These are phyloP conservation scores for Suillus weaverae DNA, from an alignment of 768 basidiomycete genomes.

Conservation along the genomic window DNA sequence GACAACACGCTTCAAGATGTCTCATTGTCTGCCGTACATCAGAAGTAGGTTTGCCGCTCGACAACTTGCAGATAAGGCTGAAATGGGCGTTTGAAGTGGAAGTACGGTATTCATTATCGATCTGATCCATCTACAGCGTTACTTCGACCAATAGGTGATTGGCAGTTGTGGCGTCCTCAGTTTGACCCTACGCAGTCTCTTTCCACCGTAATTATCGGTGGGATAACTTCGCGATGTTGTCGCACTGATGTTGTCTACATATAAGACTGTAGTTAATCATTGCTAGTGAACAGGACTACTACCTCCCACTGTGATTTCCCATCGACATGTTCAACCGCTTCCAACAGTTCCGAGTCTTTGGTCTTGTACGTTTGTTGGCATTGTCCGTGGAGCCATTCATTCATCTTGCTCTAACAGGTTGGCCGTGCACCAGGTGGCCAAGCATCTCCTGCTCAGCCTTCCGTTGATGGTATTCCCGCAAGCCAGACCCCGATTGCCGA, in stretches of 20 bases:
- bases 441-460: background rate
- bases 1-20: background rate
- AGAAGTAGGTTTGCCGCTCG: no score
- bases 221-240: background rate
- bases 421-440: background rate
- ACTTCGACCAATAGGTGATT: background rate
- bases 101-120: background rate
- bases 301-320: background rate
- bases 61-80: no score
- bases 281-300: background rate
- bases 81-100: background rate
- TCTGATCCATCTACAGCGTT: background rate
- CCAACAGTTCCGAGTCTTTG: background rate
- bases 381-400: background rate
- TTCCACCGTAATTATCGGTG: background rate
- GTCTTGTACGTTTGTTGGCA: background rate
- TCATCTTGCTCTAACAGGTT: background rate
- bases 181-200: background rate
- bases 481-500: background rate
- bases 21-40: background rate
- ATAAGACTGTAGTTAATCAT: background rate
- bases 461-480: no score
- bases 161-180: background rate
- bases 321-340: background rate
- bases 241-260: background rate